A percentile compares a stretch with the other conserved stretches of the same genome.
phyloP scores from a whole-genome alignment of 257 asterid species.

The Capsicum rhomboideum region DNA sequence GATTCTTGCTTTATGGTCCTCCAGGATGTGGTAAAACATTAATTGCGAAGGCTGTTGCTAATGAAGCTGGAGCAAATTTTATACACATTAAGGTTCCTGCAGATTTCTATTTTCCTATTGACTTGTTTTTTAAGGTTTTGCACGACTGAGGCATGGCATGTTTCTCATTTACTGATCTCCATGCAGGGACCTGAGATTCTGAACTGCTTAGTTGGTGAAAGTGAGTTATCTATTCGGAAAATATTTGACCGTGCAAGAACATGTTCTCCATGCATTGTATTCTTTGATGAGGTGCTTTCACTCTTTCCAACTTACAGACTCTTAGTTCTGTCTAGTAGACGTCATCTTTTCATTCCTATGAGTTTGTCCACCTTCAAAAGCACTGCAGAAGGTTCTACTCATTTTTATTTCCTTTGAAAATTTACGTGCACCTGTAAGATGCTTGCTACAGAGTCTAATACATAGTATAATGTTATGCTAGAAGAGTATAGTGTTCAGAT shows the following conservation, averaged over 20 bases:
- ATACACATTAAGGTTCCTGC: no score
- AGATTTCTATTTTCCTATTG: no score
- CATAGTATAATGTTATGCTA: background rate
- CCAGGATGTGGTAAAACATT: no score
- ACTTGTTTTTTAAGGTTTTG: background rate
- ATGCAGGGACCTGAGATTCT: slow-evolving; percentile 83
- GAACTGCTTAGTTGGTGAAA: slow-evolving; percentile 83
- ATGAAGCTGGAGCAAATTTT: no score
- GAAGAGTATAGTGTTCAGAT: background rate
- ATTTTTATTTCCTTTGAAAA: background rate
- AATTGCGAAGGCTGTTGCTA: no score
- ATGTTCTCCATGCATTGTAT: slow-evolving; percentile 82
- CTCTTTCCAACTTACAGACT: background rate
- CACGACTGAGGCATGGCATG: background rate
- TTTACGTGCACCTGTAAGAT: background rate
- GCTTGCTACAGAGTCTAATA: background rate
- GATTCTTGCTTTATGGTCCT: no score
- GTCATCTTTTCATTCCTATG: background rate
- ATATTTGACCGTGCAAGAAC: slow-evolving; percentile 80
- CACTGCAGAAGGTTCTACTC: background rate
- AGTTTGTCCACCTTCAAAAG: background rate
- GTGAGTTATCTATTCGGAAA: slow-evolving; percentile 75
- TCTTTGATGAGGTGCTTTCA: slow-evolving; percentile 73
- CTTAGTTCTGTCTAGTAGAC: background rate
- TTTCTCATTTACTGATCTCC: slow-evolving; percentile 3